Evolutionary conservation across 192 early-diverging fungal genomes (phyloP), one percentile per base, ranked within the genome.

Genomic region (Podila epicladia): DNA sequence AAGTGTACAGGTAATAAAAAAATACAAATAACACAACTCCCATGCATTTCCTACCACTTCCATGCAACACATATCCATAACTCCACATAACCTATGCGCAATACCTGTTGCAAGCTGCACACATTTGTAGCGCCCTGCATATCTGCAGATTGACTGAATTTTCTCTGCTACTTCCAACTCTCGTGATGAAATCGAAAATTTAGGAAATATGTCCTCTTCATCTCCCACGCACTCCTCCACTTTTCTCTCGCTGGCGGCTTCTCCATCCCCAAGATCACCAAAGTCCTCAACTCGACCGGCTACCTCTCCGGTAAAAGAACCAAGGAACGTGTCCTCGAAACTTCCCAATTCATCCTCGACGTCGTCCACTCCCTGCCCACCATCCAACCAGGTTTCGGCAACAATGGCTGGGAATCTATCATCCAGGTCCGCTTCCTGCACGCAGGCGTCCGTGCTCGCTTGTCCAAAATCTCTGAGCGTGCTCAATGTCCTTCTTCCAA

Each of bases 351-450:
- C 24, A 31, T 82, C n/a, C 26, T 75, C 24, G 73, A 69, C 29
- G 38, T 59, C 7, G 48, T 69, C 31, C 62, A 58, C 24, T 71
- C 71, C 8, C 45, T 70, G 32, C 64, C 64, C 13, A 28, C 65
- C 12, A 62, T 75, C 22, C 66, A 66, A 37, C 80, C 80, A 12
- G 68, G 55, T 1, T 45, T 65, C 3, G 73, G 80, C 4, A 29
- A 22, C 5, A 73, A 57, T 12, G 53, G 53, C 1, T 82, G 80
- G 80, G 58, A 69, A 22, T 75, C 80, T 6, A 66, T 69, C 24
- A 28, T 82, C n/a, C 80, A 62, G 17, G 68, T 82, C 1, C 73
- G 80, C 15, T 35, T 82, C 32, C 68, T 82, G 0, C 80, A 82
- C 31, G 61, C 80, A 11, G 58, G 57, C 4, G 80, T 82, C 15